These are phyloP conservation scores for Colletotrichum sp. DNA, from an alignment of 2,329 filamentous ascomycete species.

Conservation along the genomic window DNA sequence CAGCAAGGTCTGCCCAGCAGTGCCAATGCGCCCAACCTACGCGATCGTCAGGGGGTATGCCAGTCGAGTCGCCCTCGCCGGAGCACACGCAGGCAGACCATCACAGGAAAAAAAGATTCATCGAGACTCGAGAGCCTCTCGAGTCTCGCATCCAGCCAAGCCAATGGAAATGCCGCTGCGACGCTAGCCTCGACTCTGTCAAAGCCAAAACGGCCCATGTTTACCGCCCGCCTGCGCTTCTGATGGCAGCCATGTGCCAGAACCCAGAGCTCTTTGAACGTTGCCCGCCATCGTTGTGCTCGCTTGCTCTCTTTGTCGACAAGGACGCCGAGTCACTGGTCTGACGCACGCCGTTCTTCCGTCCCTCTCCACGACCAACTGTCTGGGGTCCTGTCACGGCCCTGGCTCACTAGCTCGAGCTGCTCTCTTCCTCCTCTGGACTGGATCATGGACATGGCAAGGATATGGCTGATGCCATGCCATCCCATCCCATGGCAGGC, in stretches of 20 bases:
- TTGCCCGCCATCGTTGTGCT: background rate
- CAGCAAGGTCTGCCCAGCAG: background rate
- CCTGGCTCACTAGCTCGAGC: background rate
- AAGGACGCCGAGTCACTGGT: background rate
- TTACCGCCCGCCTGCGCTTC: background rate
- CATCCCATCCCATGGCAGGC: background rate
- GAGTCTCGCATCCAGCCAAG: background rate
- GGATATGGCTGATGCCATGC: constrained; percentile 8
- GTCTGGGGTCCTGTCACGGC: background rate
- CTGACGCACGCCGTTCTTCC: background rate
- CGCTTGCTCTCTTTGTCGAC: background rate
- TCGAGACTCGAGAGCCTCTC: background rate
- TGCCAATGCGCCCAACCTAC: background rate
- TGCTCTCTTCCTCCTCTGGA: background rate
- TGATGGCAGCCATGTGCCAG: background rate
- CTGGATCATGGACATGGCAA: background rate
- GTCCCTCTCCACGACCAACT: constrained; percentile 2
- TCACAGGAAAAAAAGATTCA: background rate
- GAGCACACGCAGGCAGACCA: background rate
- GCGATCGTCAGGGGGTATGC: background rate
- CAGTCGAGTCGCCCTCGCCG: background rate
- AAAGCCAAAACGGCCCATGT: background rate
- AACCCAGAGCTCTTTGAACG: background rate
- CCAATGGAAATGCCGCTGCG: constrained; percentile 3
- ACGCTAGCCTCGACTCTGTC: constrained; percentile 11